These are phyloP conservation scores for Centaurea solstitialis DNA, from an alignment of 129 eudicot genomes.

Conservation along the genomic window DNA sequence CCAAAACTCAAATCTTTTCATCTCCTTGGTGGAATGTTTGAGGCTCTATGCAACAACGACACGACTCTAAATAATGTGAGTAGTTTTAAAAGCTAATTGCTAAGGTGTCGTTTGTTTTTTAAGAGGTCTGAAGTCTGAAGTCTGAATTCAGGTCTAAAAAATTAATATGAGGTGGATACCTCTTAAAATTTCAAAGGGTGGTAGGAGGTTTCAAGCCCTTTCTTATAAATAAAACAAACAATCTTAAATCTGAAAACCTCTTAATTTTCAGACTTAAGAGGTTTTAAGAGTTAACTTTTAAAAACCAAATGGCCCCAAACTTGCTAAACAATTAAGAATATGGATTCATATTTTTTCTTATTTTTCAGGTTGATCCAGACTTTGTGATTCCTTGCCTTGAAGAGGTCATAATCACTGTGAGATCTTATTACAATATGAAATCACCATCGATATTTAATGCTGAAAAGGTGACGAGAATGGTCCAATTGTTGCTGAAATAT, in stretches of 20 bases:
- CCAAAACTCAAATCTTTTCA: slow-evolving; percentile 72
- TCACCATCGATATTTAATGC: slow-evolving; percentile 61
- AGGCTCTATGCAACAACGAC: slow-evolving; percentile 73
- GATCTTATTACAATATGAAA: slow-evolving; percentile 4
- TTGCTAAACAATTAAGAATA: slow-evolving; percentile 4
- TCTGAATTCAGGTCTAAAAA: no score
- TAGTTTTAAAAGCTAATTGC: neutral
- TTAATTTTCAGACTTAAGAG: no score
- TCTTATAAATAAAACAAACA: no score
- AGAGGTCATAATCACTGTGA: slow-evolving; percentile 59
- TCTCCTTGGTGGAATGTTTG: slow-evolving; percentile 92
- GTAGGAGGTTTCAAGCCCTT: no score
- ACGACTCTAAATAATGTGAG: slow-evolving; percentile 70
- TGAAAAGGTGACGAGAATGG: slow-evolving; percentile 74
- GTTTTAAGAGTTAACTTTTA: no score
- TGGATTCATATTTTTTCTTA: neutral
- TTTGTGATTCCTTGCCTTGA: slow-evolving; percentile 73
- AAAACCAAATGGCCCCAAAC: no score
- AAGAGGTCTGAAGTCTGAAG: no score
- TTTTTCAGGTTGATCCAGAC: slow-evolving; percentile 71
- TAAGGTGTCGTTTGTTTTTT: no score
- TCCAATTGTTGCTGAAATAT: slow-evolving; percentile 68
- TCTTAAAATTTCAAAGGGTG: no score
- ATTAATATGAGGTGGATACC: no score
- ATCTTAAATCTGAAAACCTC: no score